A percentile compares a stretch with the other conserved stretches of the same genome.
These are phyloP conservation scores for Candida palmyrensis DNA, from an alignment of 805 yeast genomes.

Conservation along the genomic window DNA sequence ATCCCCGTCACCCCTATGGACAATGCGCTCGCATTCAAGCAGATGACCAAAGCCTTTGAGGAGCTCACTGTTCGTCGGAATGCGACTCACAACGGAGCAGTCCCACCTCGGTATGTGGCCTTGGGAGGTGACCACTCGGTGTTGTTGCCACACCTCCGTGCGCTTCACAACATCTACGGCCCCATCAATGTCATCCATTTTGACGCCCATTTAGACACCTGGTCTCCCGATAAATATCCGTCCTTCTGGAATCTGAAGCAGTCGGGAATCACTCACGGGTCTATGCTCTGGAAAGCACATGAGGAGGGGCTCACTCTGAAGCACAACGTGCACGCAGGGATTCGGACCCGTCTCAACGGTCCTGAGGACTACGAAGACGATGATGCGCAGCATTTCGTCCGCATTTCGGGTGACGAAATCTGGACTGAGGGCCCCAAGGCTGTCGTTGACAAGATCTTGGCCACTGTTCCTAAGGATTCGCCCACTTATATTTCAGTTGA, in stretches of 20 bases:
- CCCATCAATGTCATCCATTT: slow-evolving; percentile 71
- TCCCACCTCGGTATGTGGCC: slow-evolving; percentile 60
- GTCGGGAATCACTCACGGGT: slow-evolving; percentile 71
- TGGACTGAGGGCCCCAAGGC: slow-evolving; percentile 60
- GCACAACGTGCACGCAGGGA: slow-evolving; percentile 68
- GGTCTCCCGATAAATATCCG: slow-evolving; percentile 72
- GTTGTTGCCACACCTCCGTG: slow-evolving; percentile 66
- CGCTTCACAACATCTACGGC: slow-evolving; percentile 57
- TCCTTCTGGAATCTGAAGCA: slow-evolving; percentile 54
- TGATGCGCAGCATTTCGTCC: slow-evolving; percentile 58
- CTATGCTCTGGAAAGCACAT: slow-evolving; percentile 79
- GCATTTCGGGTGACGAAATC: slow-evolving; percentile 70
- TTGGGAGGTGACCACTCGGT: slow-evolving; percentile 85
- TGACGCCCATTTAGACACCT: slow-evolving; percentile 82
- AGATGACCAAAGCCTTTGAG: slow-evolving; percentile 50
- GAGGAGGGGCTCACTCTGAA: slow-evolving; percentile 61
- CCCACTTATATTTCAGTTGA: slow-evolving; percentile 81
- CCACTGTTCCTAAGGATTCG: slow-evolving; percentile 51
- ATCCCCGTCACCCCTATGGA: slow-evolving; percentile 60
- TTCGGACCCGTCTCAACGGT: slow-evolving; percentile 70
- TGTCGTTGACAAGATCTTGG: slow-evolving; percentile 48
- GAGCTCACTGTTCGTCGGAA: slow-evolving; percentile 46
- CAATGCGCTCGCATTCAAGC: slow-evolving; percentile 46
- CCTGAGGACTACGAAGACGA: slow-evolving; percentile 63
- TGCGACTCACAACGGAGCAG: slow-evolving; percentile 14